These are phyloP conservation scores for Antarctomyces pellizariae DNA, from an alignment of 495 filamentous ascomycete species.

Conservation along the genomic window DNA sequence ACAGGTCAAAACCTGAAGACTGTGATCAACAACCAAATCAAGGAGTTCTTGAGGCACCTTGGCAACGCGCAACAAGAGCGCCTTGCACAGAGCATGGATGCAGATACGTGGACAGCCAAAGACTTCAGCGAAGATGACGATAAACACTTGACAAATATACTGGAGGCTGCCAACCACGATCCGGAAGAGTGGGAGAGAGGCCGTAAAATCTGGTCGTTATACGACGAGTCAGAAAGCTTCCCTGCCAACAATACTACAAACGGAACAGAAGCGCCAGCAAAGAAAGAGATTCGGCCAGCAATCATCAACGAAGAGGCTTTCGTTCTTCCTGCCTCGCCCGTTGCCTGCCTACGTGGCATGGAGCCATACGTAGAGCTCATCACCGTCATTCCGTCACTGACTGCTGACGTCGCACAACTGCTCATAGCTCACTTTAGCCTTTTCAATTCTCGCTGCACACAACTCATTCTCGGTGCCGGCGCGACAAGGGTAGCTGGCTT, in stretches of 20 bases:
- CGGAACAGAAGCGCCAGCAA: slow-evolving; percentile 16
- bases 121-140: slow-evolving; percentile 56
- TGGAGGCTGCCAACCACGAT: slow-evolving; percentile 63
- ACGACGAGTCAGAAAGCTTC: slow-evolving; percentile 10
- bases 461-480: slow-evolving; percentile 85
- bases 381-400: slow-evolving; percentile 67
- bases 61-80: slow-evolving; percentile 55
- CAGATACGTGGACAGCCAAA: slow-evolving; percentile 70
- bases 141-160: slow-evolving; percentile 36
- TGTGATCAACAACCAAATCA: slow-evolving; percentile 76
- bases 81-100: slow-evolving; percentile 66
- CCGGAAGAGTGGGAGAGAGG: slow-evolving; percentile 45
- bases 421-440: slow-evolving; percentile 45
- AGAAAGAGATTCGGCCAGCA: slow-evolving; percentile 48
- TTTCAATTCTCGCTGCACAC: slow-evolving; percentile 84
- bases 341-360: slow-evolving; percentile 57
- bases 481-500: slow-evolving; percentile 78
- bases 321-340: slow-evolving; percentile 61
- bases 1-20: slow-evolving; percentile 66
- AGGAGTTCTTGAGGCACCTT: slow-evolving; percentile 59
- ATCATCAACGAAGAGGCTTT: slow-evolving; percentile 67
- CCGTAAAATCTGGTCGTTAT: slow-evolving; percentile 43
- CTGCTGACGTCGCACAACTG: slow-evolving; percentile 51
- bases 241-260: slow-evolving; percentile 7
- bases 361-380: slow-evolving; percentile 64